Base-by-base conservation (phyloP, 495 filamentous ascomycete genomes). In the Penicillium steckii region DNA sequence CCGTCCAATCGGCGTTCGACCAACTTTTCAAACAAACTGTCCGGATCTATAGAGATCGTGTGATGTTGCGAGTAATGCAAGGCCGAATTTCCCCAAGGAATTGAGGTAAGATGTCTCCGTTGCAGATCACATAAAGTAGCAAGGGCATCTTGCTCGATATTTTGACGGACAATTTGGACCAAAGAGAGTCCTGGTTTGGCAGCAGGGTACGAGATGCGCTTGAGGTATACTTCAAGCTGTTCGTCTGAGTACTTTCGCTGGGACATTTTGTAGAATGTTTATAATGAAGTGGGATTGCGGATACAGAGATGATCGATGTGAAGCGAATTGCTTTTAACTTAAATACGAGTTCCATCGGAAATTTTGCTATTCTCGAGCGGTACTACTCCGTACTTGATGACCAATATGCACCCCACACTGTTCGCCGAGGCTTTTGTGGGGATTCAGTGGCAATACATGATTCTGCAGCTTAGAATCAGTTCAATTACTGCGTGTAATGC, bases 31-130 rank as follows among this genome's bases (percentile, higher is more conserved):
- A 79, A 91, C 3, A 91, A 61, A 21, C 76, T 68, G 21, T 84
- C 65, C 2, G 82, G 80, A 46, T 84, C 71, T 5, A 88, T 67
- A 2, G 78, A 79, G 23, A 89, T 73, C 9, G 69, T 68, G 38
- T 80, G 81, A 44, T 77, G 69, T 3, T 68, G 60, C 50, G 61
- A 89, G 66, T 84, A 84, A 53, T 84, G 82, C 23, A 83, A 58
- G 6, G 57, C 68, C 7, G 81, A 66, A 57, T 86, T 89, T 47
- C 89, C 88, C 61, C 88, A 92, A 0, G 88, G 86, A 13, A 90
- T 76, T n/a, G 70, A 63, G 5, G 77, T 65, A 24, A 89, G 69
- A 52, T 85, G 83, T 18, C 73, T 53, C 9, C 58, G 57, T 42
- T 73, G 70, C 1, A 75, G 43, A 12, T 63, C 55, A 3, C 51